Evolutionary conservation across 345 rosid species (phyloP), one percentile per base, ranked within the genome.

Genomic region (Microthlaspi erraticum): DNA sequence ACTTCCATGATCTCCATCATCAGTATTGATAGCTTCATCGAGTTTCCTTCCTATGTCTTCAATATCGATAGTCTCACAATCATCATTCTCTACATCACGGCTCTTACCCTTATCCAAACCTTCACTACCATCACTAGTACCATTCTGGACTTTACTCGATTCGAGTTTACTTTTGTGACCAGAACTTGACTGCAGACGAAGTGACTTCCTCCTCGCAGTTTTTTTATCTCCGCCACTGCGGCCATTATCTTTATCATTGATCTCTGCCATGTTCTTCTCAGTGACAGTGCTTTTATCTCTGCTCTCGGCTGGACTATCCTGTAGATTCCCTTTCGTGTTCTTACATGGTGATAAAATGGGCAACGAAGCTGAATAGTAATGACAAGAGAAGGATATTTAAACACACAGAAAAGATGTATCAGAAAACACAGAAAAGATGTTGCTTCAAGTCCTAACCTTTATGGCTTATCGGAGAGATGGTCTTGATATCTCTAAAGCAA

Each of bases 391-490:
- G 29, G 41, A 57, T 7, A 48, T 4, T 38, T 34, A 1, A 31
- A 58, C n/a, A 57, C 14, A 53, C 45, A 10, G 3, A 23, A 3
- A 23, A 23, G 19, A 60, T 54, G 55, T 19, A 71, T 55, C 54
- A 56, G 44, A 14, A 53, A 8, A 49, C 10, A 70, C 31, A 62
- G 6, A 17, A 65, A 54, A 42, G 45, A 51, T 56, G 23, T 19
- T 38, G 43, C 52, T 10, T 20, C 14, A 73, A 71, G 49, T 34
- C 5, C 46, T 6, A 70, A 80, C 83, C 83, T 62, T 60, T 67
- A 59, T 68, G 63, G 7, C 13, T 36, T 3, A 23, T 54, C 18
- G 66, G 12, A 56, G 61, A 12, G 42, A 48, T 9, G 5, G 66
- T 37, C 8, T 34, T 53, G 36, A 14, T 5, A 51, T 53, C 71